Evolutionary conservation across 305 asterid genomes (phyloP).

Genomic region (Vinca major): DNA sequence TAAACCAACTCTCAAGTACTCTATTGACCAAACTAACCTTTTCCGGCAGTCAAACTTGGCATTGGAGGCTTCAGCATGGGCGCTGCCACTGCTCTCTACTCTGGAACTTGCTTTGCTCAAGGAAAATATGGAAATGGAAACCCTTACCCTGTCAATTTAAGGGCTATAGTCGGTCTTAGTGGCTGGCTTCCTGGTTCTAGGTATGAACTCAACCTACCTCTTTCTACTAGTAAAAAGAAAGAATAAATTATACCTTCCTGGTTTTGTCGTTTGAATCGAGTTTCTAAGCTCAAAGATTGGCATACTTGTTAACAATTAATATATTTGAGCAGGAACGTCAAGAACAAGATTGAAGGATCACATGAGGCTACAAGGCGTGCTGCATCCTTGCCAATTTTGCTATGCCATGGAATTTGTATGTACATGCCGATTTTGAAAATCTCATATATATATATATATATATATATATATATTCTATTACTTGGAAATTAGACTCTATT

Average conservation of each 20-base stretch:
- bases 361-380: constrained; percentile 83
- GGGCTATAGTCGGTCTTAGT: constrained; percentile 72
- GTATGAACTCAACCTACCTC: constrained; percentile 22
- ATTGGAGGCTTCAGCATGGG: constrained; percentile 99
- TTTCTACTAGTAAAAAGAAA: neutral
- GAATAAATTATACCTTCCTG: no score
- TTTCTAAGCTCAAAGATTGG: neutral
- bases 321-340: constrained; percentile 52
- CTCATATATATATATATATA: no score
- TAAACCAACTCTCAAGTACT: neutral
- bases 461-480: neutral
- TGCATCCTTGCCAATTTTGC: constrained; percentile 78
- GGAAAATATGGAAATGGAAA: constrained; percentile 80
- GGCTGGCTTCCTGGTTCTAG: constrained; percentile 98
- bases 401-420: constrained; percentile 85
- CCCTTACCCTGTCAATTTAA: constrained; percentile 66
- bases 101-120: constrained; percentile 82
- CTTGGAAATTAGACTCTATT: neutral
- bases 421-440: neutral
- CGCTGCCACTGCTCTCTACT: constrained; percentile 81
- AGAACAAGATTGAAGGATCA: constrained; percentile 77
- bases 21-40: neutral
- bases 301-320: neutral
- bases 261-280: neutral
- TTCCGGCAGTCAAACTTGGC: constrained; percentile 71